Evolutionary conservation across 169 alveolate genomes (phyloP).

Genomic region (Babesia bovis): DNA sequence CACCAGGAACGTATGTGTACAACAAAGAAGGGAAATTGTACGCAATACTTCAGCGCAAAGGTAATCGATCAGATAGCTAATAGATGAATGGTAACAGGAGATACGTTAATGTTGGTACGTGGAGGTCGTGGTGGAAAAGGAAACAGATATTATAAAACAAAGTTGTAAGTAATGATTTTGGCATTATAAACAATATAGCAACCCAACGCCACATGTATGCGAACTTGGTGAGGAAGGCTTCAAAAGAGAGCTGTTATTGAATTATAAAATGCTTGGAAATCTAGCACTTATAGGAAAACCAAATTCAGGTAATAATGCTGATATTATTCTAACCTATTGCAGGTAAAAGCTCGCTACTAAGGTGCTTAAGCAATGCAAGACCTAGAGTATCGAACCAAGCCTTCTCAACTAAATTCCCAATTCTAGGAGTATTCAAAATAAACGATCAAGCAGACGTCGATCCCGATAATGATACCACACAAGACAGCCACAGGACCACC

Average conservation of each 20-base stretch:
- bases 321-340: slow-evolving; percentile 18
- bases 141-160: slow-evolving; percentile 76
- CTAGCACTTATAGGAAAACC: slow-evolving; percentile 90
- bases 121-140: slow-evolving; percentile 93
- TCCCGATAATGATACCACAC: no score
- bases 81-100: slow-evolving; percentile 28
- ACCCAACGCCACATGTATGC: slow-evolving; percentile 49
- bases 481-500: no score
- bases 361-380: slow-evolving; percentile 58
- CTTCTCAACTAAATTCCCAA: slow-evolving; percentile 58
- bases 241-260: slow-evolving; percentile 57
- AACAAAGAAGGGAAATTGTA: slow-evolving; percentile 65
- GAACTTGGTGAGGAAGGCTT: slow-evolving; percentile 78
- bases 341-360: slow-evolving; percentile 63
- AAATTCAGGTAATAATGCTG: slow-evolving; percentile 86
- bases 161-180: slow-evolving; percentile 43
- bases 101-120: slow-evolving; percentile 76
- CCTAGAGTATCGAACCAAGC: slow-evolving; percentile 56
- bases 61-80: neutral
- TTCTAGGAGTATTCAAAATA: slow-evolving; percentile 37
- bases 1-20: slow-evolving; percentile 86
- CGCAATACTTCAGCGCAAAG: slow-evolving; percentile 19
- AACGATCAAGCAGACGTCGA: slow-evolving; percentile 16
- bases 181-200: neutral
- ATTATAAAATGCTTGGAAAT: slow-evolving; percentile 81